Base-by-base conservation (phyloP, 768 basidiomycete genomes). In the Gloeostereum incarnatum region DNA sequence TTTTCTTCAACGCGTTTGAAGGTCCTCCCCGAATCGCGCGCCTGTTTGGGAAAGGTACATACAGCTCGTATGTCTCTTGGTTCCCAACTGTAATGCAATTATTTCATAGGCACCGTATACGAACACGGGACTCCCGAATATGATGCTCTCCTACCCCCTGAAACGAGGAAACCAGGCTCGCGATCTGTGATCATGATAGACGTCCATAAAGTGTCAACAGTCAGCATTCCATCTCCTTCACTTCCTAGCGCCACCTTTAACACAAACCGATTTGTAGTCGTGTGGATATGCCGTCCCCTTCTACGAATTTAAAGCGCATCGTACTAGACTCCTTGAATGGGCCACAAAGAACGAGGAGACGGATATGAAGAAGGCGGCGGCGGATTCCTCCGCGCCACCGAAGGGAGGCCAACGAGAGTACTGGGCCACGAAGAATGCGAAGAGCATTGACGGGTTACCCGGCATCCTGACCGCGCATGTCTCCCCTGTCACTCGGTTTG, bases 1-100 rank as follows among this genome's bases (percentile, higher is more conserved):
- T 81, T 40, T 52, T 81, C 52, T 80, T 82, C 56, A 61, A 60
- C 41, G 75, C 75, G 0, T 79, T 81, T 34, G 68, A 74, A 30
- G 78, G 76, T 2, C 67, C 71, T 0, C 75, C 78, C 0, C 64
- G 65, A 13, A 77, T 80, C 45, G 49, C 69, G 14, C 61, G 78
- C n/a, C 57, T 81, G 8, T 82, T 71, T 49, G 78, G 78, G 7
- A 71, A 49, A 54, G 76, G 78, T 72, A 34, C 14, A 58, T 21
- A 6, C 11, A 18, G 3, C 8, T 33, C 9, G 14, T 22, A 16
- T 35, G 11, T 14, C 40, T 9, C 14, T 14, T 29, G 32, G 19
- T 9, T 18, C 32, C 19, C 19, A 14, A 20, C 9, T 8, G 8
- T 7, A 20, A 34, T 20, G 14, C 19, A 9, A 2, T 4, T n/a